A percentile compares a stretch with the other conserved stretches of the same genome.
Conservation (phyloP, 257 asterid species). For the Galeopsis tetrahit region DNA sequence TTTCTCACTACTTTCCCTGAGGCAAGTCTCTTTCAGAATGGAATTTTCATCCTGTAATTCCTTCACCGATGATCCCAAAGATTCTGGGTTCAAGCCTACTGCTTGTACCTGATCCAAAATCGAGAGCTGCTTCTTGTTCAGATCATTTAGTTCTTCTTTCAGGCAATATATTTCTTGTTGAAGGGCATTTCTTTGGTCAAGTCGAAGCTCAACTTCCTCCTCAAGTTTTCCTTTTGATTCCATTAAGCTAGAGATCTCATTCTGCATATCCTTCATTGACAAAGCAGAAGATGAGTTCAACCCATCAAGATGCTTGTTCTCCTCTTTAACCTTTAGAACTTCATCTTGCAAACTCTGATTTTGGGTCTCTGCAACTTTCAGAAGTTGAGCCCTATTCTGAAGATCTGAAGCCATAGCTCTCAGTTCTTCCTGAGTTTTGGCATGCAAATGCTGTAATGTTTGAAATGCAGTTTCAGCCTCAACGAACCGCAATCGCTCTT, state of each 20-base stretch:
- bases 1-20: constrained; percentile 66
- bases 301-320: constrained; percentile 70
- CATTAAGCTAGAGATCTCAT: constrained; percentile 63
- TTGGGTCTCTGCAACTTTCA: constrained; percentile 56
- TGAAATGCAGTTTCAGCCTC: constrained; percentile 98
- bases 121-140: constrained; percentile 58
- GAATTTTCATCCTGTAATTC: constrained; percentile 66
- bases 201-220: constrained; percentile 89
- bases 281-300: constrained; percentile 61
- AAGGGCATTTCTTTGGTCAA: constrained; percentile 89
- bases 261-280: constrained; percentile 68
- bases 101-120: constrained; percentile 69
- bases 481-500: constrained; percentile 84
- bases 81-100: constrained; percentile 65
- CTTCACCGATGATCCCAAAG: constrained; percentile 64
- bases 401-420: constrained; percentile 70
- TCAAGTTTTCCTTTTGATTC: constrained; percentile 70
- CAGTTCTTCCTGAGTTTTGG: constrained; percentile 89
- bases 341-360: constrained; percentile 74
- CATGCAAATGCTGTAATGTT: constrained; percentile 89
- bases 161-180: constrained; percentile 95
- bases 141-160: constrained; percentile 78
- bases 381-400: constrained; percentile 67
- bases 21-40: constrained; percentile 55
- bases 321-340: constrained; percentile 63